A percentile compares a stretch with the other conserved stretches of the same genome.
phyloP scores from a whole-genome alignment of 352 stramenopile genomes.

The Blastocystis sp. region DNA sequence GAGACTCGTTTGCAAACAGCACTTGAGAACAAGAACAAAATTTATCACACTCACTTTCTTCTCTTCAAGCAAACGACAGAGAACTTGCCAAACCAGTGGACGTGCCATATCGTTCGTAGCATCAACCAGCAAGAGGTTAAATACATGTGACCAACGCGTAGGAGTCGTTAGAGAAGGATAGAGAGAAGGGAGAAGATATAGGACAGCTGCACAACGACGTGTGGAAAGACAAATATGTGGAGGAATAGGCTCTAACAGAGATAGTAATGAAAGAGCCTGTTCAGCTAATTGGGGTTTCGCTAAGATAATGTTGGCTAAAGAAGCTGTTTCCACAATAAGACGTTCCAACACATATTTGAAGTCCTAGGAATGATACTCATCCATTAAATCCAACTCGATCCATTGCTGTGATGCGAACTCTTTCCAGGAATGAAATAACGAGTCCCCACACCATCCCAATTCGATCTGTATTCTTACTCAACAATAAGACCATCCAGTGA shows the following conservation, averaged over 20 bases:
- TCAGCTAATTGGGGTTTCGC: conserved; percentile 31
- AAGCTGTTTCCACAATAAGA: background rate
- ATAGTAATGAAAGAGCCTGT: background rate
- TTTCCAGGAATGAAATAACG: conserved; percentile 42
- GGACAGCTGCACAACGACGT: background rate
- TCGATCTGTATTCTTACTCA: conserved; percentile 49
- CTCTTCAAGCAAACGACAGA: conserved; percentile 46
- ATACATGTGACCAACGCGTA: background rate
- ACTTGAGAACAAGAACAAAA: conserved; percentile 40
- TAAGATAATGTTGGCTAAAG: conserved; percentile 35
- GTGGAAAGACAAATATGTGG: conserved; percentile 24
- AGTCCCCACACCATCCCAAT: conserved; percentile 40
- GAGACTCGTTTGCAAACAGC: conserved; percentile 18
- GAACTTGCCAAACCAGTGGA: conserved; percentile 40
- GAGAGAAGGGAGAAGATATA: background rate
- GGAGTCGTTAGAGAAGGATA: conserved; percentile 4
- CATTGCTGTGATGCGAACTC: conserved; percentile 1
- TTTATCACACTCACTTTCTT: conserved; percentile 36
- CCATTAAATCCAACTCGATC: background rate
- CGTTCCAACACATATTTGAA: conserved; percentile 43
- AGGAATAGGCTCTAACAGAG: conserved; percentile 36
- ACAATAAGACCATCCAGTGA: conserved; percentile 39
- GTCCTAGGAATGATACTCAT: background rate
- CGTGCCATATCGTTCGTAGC: conserved; percentile 12
- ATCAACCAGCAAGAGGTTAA: background rate